Evolutionary conservation across 768 basidiomycete genomes (phyloP).

Genomic region (Cantharellus anzutake): DNA sequence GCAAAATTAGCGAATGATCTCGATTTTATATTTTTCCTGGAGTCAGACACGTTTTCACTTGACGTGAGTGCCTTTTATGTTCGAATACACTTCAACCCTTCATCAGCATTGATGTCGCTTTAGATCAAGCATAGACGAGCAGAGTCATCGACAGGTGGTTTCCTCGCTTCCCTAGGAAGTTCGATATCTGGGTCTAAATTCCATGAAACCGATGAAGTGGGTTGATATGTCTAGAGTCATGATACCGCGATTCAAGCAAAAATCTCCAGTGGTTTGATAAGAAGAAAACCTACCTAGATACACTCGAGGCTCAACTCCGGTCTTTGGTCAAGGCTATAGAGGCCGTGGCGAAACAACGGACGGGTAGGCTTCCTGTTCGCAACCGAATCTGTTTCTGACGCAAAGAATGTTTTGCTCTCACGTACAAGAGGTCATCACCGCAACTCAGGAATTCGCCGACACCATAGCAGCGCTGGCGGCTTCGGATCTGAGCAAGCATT

Average conservation of each 20-base stretch:
- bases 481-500: conserved; percentile 55
- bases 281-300: conserved; percentile 69
- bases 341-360: conserved; percentile 60
- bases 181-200: conserved; percentile 63
- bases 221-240: conserved; percentile 4
- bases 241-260: neutral
- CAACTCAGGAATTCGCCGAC: conserved; percentile 66
- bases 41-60: conserved; percentile 76
- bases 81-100: neutral
- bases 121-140: conserved; percentile 79
- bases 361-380: conserved; percentile 26
- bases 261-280: conserved; percentile 77
- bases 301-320: conserved; percentile 75
- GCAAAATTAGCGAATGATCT: conserved; percentile 75
- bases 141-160: conserved; percentile 56
- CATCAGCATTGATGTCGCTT: neutral
- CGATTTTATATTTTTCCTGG: conserved; percentile 78
- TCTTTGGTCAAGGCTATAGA: conserved; percentile 78
- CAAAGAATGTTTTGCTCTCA: neutral
- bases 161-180: conserved; percentile 71
- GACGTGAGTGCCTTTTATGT: conserved; percentile 39
- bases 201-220: conserved; percentile 72
- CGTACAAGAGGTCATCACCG: conserved; percentile 39
- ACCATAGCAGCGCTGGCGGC: conserved; percentile 47
- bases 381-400: neutral